Base-by-base conservation (phyloP, 2,329 filamentous ascomycete genomes). In the Ciborinia camelliae region DNA sequence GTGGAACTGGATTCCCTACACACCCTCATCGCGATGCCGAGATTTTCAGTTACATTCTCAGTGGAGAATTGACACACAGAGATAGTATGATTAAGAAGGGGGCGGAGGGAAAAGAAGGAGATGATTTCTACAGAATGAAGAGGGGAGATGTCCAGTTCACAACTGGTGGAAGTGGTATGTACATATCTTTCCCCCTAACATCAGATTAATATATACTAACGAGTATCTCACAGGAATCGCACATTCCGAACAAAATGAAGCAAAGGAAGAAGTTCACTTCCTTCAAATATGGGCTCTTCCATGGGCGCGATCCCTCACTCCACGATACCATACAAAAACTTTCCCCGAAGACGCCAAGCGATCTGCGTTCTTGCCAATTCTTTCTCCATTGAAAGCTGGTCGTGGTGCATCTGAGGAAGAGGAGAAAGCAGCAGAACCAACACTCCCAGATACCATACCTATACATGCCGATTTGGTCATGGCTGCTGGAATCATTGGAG, bases 91-190 rank as follows among this genome's bases (percentile, higher is more conserved):
- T 91, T 71, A 85, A 85, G 76, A 91, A 88, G 77, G 86, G 86
- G 53, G 77, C 80, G 26, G 87, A 89, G 73, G 85, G 82, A 28
- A 61, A 65, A 72, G 65, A 74, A 23, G 81, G 75, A 20, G 86
- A 90, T 74, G 81, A 85, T 70, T 91, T 90, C 74, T 90, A 81
- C 73, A 81, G 85, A 41, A 88, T 96, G 81, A 84, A 84, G 72
- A 82, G 91, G 45, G 91, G 91, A 15, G 91, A 96, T 75, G 90
- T 96, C 52, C 92, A 96, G 74, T 96, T 96, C 77, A 96, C 92
- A 12, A 92, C 89, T 18, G 92, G 90, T n/a, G 92, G 92, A 63
- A 92, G 86, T 6, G 87, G 87, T 71, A 85, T 69, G 74, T 70
- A 58, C 55, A 47, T 23, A 15, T 15, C n/a, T 32, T 37, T 23